Base-by-base conservation (phyloP, 306 rosid genomes). In the Castanopsis chinensis region DNA sequence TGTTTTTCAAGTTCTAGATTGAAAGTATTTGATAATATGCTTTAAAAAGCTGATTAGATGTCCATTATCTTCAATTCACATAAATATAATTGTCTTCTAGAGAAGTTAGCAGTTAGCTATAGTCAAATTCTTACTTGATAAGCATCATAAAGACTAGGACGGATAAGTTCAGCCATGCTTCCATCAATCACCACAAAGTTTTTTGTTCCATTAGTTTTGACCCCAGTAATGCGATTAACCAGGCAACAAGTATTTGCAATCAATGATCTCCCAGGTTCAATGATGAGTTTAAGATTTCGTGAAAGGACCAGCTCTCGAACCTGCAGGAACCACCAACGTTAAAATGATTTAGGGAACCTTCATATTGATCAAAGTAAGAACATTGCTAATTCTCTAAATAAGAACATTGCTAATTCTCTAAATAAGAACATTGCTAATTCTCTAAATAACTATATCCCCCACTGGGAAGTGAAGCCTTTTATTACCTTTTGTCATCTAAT, bases 151-250 rank as follows among this genome's bases (percentile, higher is more conserved):
- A 95, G 97, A 82, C 99, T 95, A 11, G 99, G 99, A 19, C 98
- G 98, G 80, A 95, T 95, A 81, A 95, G 99, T 84, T 95, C 99
- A 54, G 99, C 94, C 99, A 95, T 95, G 83, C 99, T 95, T 73
- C 99, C 99, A 78, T 95, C 97, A 3, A 95, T 90, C 33, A 95
- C 99, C 56, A 95, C 78, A 35, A 95, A 95, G 76, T 90, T 95
- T 84, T 93, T 95, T 23, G 97, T 91, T 76, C 99, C 99, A 56
- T 95, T 95, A 60, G 97, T 95, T 86, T 95, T 95, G 78, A 95
- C 97, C 43, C 99, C 97, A 0, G 98, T 95, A 63, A 95, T 98
- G 81, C 96, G 93, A 81, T 90, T 95, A 72, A 95, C 99, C 70
- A 95, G 83, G 82, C 98, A 93, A 81, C 97, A 93, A 5, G 99